Evolutionary conservation across 2,329 filamentous ascomycete species (phyloP), one percentile per base, ranked within the genome.

Genomic region (Pseudogymnoascus sp.): DNA sequence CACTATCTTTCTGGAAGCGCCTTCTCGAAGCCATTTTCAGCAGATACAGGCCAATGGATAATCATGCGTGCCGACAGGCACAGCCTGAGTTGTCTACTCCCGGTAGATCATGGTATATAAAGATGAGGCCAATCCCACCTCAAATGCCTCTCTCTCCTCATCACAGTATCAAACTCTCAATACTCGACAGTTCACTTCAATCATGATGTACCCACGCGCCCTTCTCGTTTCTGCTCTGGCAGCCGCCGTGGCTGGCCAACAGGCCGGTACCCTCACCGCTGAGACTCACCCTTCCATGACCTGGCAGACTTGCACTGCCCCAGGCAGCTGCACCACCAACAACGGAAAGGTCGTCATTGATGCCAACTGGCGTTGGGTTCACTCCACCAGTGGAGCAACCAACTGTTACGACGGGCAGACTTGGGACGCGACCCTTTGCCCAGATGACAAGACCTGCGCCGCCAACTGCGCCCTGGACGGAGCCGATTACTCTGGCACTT

Each of bases 281-380:
- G 81, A 83, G 68, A 75, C 73, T 16, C 82, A 84, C 67, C 82
- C 82, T 63, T 69, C 77, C 62, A 73, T 85, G 70, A 79, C 75
- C 60, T 82, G 79, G 77, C 75, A 81, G 68, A 77, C 76, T 65
- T 85, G 82, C 70, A 77, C 79, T 25, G 35, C 31, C 28, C 14
- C 14, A 37, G 70, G 70, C 50, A 77, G 78, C 61, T 84, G 82
- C 72, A 78, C 77, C 2, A 77, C 75, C 18, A 74, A 79, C 62
- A 73, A 72, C 60, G 80, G 79, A 31, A 78, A 78, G 60, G 75
- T 85, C 60, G 78, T 80, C 37, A 72, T 84, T 66, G 82, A 85
- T 68, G 69, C 80, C 65, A 84, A 84, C 74, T 85, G 82, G 82
- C 78, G 82, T 62, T 84, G 82, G 82, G 72, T 83, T 60, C 81